Base-by-base conservation (phyloP, 352 stramenopile genomes). In the Pythium volutum region DNA sequence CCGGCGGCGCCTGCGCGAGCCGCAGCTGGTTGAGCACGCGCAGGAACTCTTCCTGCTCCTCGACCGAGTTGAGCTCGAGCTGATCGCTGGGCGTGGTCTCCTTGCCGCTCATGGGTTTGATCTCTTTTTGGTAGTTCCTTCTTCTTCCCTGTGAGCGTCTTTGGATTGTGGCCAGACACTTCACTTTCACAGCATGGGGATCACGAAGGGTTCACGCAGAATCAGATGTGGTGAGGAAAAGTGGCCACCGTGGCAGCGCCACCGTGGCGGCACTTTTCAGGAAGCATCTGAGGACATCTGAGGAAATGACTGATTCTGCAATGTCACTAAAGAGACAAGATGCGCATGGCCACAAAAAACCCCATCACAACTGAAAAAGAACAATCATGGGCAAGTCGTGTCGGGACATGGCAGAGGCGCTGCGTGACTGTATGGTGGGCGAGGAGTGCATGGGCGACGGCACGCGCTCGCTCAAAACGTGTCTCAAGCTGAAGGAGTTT, bases 371-470 rank as follows among this genome's bases (percentile, higher is more conserved):
- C 23, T 2, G 23, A 26, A 12, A 55, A 15, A 14, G 27, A 36
- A 6, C 10, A 31, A 57, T 12, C 16, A 93, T 93, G 84, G 84
- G 84, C 56, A 93, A 93, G 65, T 87, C 80, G 51, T 93, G 84
- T 76, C 80, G 71, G 14, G 84, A 93, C 59, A 91, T 91, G 80
- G 84, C 84, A 18, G 80, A 89, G 64, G 77, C 79, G 58, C 70
- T 93, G 50, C 80, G 81, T 22, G 80, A 91, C 64, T 93, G 84
- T 68, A 93, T 93, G 84, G 22, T 88, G 29, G 55, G 77, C 63
- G 70, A 87, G 48, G 77, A 88, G 59, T 93, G 84, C 62, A 93
- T 93, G 84, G 75, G 64, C 43, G 82, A 90, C 72, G 80, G 81
- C 33, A 84, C 74, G 26, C 76, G 70, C 52, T 88, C 81, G 22